These are phyloP conservation scores for Fusarium burgessii DNA, from an alignment of 2,329 filamentous ascomycete species.

Conservation along the genomic window DNA sequence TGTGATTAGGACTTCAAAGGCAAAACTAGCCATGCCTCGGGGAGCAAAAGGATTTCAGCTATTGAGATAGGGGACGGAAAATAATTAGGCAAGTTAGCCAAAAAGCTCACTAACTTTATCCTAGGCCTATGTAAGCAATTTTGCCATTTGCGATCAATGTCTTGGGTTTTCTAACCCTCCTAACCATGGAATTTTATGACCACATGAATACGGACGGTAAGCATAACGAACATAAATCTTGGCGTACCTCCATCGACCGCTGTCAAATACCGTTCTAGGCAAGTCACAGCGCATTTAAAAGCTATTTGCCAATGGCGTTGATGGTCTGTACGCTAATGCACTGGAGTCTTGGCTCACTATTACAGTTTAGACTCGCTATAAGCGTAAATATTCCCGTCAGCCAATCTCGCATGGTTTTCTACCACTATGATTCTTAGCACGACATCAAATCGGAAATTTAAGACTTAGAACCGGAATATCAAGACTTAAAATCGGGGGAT, in stretches of 20 bases:
- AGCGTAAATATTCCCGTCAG: background rate
- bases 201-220: background rate
- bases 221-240: background rate
- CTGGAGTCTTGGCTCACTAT: constrained; percentile 13
- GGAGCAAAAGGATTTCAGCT: no score
- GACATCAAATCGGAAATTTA: constrained; percentile 1
- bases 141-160: no score
- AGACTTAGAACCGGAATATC: constrained; percentile 8
- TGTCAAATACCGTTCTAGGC: constrained; percentile 8
- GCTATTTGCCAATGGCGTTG: background rate
- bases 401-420: constrained; percentile 5
- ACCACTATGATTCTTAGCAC: background rate
- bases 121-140: no score
- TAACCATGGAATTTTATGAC: no score
- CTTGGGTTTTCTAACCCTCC: no score
- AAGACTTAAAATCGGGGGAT: background rate
- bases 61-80: no score
- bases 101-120: no score
- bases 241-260: background rate
- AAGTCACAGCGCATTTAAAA: background rate
- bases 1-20: background rate
- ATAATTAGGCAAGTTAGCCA: no score
- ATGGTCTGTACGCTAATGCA: background rate
- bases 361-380: background rate
- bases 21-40: background rate